Evolutionary conservation across 768 basidiomycete genomes (phyloP), one percentile per base, ranked within the genome.

Genomic region (Serendipita sp.): DNA sequence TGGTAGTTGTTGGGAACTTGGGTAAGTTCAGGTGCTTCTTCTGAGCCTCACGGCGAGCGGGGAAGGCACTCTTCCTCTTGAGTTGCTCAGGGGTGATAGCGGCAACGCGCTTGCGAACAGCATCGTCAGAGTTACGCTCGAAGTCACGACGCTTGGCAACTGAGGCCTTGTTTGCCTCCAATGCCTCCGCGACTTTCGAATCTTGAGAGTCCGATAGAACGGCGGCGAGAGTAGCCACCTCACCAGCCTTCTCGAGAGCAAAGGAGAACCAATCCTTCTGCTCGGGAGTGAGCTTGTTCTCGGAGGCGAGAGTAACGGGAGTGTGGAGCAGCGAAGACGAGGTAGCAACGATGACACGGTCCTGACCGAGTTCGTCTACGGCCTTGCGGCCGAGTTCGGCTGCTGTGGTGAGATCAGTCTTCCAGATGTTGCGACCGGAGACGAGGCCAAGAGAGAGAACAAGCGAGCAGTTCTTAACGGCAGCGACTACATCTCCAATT

Each of bases 391-490:
- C 90, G 51, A 82, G 75, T 72, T 85, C 85, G 75, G 93, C 81
- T 63, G 90, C 85, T 62, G 82, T 84, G 66, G 79, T 77, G 69
- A 98, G 85, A 76, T 98, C 94, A 66, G 83, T 86, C 84, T 98
- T 99, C 96, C 96, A 99, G 78, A 99, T 90, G 81, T 97, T 97
- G 72, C 96, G 92, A 62, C 96, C 96, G 48, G 96, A 98, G 66
- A 99, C 89, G 65, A 97, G 74, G 75, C 96, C 96, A 66, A 98
- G 85, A 42, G 96, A 98, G 61, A 99, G 81, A 66, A 85, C 71
- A 66, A 92, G 80, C 70, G 74, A 75, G 67, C 91, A 94, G 65
- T 81, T 72, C 80, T 93, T 96, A 74, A 97, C 72, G 63, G 91
- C 92, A 45, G 78, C 80, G 66, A 95, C 65, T 66, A 91, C 88